phyloP scores from a whole-genome alignment of 2,329 filamentous ascomycete species.

The Biscogniauxia sp. region DNA sequence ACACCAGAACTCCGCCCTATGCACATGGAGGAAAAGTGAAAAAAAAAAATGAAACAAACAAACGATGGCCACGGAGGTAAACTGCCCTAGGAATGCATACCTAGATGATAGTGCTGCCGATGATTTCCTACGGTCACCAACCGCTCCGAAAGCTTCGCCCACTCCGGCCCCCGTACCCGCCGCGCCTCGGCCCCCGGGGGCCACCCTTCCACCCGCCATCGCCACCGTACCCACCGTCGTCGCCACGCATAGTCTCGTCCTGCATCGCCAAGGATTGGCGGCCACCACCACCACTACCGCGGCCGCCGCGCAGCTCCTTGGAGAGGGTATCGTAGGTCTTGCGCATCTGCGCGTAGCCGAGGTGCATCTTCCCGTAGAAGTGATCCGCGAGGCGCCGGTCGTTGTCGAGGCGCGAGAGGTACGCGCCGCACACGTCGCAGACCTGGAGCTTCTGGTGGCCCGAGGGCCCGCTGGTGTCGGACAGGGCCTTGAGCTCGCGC shows the following conservation, averaged over 20 bases:
- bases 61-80: neutral
- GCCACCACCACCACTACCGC: conserved; percentile 46
- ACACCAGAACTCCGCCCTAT: conserved; percentile 28
- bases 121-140: conserved; percentile 36
- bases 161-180: conserved; percentile 46
- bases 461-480: conserved; percentile 86
- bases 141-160: conserved; percentile 45
- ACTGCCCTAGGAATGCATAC: neutral
- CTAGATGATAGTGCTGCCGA: too few species aligned
- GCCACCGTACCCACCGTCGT: conserved; percentile 46
- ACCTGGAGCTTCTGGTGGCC: conserved; percentile 98
- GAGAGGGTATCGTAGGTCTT: conserved; percentile 86
- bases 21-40: conserved; percentile 6
- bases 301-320: conserved; percentile 79
- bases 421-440: conserved; percentile 96
- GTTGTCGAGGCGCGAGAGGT: conserved; percentile 88
- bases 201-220: conserved; percentile 43
- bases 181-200: conserved; percentile 50
- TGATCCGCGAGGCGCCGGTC: conserved; percentile 92
- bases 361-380: conserved; percentile 99
- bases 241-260: conserved; percentile 48
- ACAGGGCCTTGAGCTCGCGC: conserved; percentile 83
- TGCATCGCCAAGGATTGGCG: conserved; percentile 37
- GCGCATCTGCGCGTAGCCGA: conserved; percentile 97
- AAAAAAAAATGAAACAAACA: neutral